Base-by-base conservation (phyloP, 306 rosid species). In the Betula pendula region DNA sequence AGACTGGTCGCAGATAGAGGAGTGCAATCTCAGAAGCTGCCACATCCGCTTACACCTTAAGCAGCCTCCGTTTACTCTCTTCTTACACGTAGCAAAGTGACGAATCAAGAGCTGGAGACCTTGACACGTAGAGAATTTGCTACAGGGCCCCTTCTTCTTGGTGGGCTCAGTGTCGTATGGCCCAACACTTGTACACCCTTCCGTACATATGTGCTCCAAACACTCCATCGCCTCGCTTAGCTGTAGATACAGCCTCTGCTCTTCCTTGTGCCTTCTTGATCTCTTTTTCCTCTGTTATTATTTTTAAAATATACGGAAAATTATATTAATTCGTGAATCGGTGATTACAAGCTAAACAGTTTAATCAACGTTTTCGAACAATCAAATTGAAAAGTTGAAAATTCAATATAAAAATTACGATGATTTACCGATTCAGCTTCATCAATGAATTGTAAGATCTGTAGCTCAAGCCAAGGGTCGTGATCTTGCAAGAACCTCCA, bases 211-310 rank as follows among this genome's bases (percentile, higher is more conserved):
- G 92, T 95, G 99, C 47, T 95, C 97, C 84, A 95, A 49, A 73
- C 97, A 95, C 79, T 90, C 96, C 99, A 95, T 95, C 0, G 99
- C 99, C 79, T 95, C 97, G 63, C 95, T 89, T 12, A 95, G 90
- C 82, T 90, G 81, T 13, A 77, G 22, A 31, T 90, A 95, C 70
- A 90, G 0, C 52, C 86, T 84, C 63, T 87, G 91, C 60, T 86
- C 96, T 74, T 84, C 85, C 77, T 85, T 92, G 0, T 68, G 83
- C 89, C 50, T 86, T 78, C 82, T 83, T 14, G 84, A 70, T 76
- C 85, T 89, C 92, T 78, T 86, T 58, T 81, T 92, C 91, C 99
- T 90, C 98, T 94, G 90, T 72, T 48, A 1, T 63, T 56, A 62
- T 1, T n/a, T n/a, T n/a, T n/a, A n/a, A n/a, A n/a, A n/a, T n/a